Evolutionary conservation across 345 rosid genomes (phyloP).

Genomic region (Eucalyptus camaldulensis): DNA sequence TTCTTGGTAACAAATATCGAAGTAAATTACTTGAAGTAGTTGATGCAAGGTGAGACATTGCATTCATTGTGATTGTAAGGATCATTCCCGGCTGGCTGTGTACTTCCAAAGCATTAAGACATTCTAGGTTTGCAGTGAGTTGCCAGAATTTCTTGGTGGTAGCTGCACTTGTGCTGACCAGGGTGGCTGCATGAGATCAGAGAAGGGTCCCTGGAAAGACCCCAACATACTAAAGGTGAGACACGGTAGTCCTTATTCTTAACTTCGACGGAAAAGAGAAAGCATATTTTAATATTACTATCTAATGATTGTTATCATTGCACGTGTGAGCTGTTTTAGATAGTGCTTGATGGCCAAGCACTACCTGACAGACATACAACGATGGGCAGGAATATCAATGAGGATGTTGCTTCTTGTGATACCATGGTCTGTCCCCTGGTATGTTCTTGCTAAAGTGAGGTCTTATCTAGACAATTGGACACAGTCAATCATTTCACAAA

Average conservation of each 20-base stretch:
- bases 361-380: not conserved
- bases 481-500: not conserved
- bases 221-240: conserved; percentile 67
- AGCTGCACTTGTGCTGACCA: conserved; percentile 67
- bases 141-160: conserved; percentile 96
- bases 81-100: not conserved
- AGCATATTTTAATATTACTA: not conserved
- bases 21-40: conserved; percentile 77
- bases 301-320: not conserved
- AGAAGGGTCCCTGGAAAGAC: conserved; percentile 96
- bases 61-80: not conserved
- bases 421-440: not conserved
- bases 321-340: conserved; percentile 13
- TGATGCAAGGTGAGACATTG: conserved; percentile 60
- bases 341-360: conserved; percentile 34
- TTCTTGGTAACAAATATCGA: conserved; percentile 83
- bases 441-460: not conserved
- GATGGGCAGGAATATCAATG: not conserved
- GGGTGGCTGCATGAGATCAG: conserved; percentile 95
- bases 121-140: conserved; percentile 39
- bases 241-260: not conserved
- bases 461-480: not conserved
- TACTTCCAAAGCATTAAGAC: not conserved
- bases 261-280: not conserved
- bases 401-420: not conserved